phyloP scores from a whole-genome alignment of 2,329 filamentous ascomycete genomes.

The Malbranchea zuffiana region DNA sequence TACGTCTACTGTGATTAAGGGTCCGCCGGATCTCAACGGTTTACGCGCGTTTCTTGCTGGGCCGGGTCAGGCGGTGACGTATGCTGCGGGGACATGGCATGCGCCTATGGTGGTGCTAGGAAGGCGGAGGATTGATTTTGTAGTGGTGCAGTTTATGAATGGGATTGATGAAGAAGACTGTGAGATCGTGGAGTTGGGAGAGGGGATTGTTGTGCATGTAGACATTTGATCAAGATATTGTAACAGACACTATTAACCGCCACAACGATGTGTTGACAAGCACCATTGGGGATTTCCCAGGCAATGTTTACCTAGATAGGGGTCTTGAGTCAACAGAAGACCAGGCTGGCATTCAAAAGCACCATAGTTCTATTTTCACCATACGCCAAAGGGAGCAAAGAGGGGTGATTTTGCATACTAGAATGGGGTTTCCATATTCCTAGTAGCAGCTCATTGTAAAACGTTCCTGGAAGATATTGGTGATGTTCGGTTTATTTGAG shows the following conservation, averaged over 20 bases:
- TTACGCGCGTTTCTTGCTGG: constrained; percentile 69
- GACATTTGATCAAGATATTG: neutral
- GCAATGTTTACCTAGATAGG: too few relatives aligned
- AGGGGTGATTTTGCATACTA: too few relatives aligned
- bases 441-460: too few relatives aligned
- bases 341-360: too few relatives aligned
- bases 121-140: constrained; percentile 60
- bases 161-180: constrained; percentile 75
- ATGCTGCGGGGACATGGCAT: constrained; percentile 87
- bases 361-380: too few relatives aligned
- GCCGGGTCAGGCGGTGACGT: constrained; percentile 76
- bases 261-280: neutral
- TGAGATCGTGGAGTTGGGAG: constrained; percentile 56
- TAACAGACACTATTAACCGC: neutral
- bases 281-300: too few relatives aligned
- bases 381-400: too few relatives aligned
- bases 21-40: constrained; percentile 59
- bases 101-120: constrained; percentile 90
- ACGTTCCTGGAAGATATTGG: too few relatives aligned
- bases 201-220: constrained; percentile 7
- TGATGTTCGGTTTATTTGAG: too few relatives aligned
- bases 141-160: constrained; percentile 82
- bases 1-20: constrained; percentile 25
- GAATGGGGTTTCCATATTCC: too few relatives aligned
- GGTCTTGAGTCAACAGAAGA: too few relatives aligned